Evolutionary conservation across 176 grass and related monocot species (phyloP), one percentile per base, ranked within the genome.

Genomic region (Dendrocalamus sinicus): DNA sequence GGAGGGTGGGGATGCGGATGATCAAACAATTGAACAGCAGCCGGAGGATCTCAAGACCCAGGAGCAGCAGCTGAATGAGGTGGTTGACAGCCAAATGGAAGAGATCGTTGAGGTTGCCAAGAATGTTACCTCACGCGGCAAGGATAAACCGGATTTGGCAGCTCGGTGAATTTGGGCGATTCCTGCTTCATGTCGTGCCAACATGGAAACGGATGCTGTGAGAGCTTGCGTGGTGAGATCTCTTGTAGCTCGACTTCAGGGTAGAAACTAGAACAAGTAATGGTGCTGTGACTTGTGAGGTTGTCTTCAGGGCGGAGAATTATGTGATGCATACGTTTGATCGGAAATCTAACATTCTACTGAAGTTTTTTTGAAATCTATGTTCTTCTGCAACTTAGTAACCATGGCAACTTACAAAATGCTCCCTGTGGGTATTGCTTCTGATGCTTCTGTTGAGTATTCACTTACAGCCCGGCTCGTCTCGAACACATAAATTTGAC

Each of bases 51-150:
- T 87, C 12, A 54, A 72, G 65, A 87, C 86, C 5, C 92, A 95
- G 86, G 96, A 91, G 54, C 37, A 91, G 81, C 96, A 98, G 84
- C 63, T 98, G 53, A 98, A 92, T 40, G 83, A 92, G 51, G 83
- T 98, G 51, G 90, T 95, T 12, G 84, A 91, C 12, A 91, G 64
- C 59, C 86, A 92, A 80, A 87, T 95, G 51, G 91, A 95, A 23
- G 96, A 93, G 58, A 91, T 98, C 30, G 43, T 60, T 26, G 89
- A 89, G 67, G 81, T 92, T 5, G 89, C 89, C 0, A 90, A 86
- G 57, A 98, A 95, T 48, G 93, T 94, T 55, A 69, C 55, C 37
- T 85, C 53, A 8, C 77, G 67, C n/a, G n/a, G 86, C 26, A 91
- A 87, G 55, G 76, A 65, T 22, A 77, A 80, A 40, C 37, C 73